Evolutionary conservation across 306 rosid species (phyloP).

Genomic region (Castanopsis chinensis): DNA sequence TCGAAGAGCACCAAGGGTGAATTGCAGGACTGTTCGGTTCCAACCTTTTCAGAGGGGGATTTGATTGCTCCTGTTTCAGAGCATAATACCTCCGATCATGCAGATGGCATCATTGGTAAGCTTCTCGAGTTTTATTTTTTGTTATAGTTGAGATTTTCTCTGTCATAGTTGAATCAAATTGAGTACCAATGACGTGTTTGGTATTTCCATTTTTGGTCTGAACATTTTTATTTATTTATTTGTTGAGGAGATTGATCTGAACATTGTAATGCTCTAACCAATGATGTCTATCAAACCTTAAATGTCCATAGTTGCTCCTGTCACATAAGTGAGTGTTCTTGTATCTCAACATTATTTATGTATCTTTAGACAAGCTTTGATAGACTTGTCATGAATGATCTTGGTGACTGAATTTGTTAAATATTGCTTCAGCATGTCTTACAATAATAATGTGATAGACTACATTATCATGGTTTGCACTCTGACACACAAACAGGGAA

Average conservation of each 20-base stretch:
- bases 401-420: not conserved
- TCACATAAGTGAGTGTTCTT: not conserved
- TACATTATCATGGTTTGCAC: not conserved
- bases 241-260: not conserved
- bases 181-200: not conserved
- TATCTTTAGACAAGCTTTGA: not conserved
- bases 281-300: not conserved
- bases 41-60: conserved; percentile 37
- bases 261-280: not conserved
- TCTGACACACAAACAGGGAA: not conserved
- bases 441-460: not conserved
- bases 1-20: conserved; percentile 39
- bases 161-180: not conserved
- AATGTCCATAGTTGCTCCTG: not conserved
- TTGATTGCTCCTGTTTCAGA: conserved; percentile 41
- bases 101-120: conserved; percentile 55
- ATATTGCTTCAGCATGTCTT: not conserved
- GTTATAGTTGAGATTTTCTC: not conserved
- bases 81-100: conserved; percentile 36
- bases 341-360: not conserved
- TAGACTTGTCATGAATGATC: not conserved
- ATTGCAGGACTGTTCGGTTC: conserved; percentile 38
- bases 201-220: not conserved
- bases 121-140: conserved; percentile 18
- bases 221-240: not conserved